Percentiles rank a stretch among this genome's conserved stretches.
Conservation (phyloP, 1,284 basidiomycete species). For the Meira nashicola region DNA sequence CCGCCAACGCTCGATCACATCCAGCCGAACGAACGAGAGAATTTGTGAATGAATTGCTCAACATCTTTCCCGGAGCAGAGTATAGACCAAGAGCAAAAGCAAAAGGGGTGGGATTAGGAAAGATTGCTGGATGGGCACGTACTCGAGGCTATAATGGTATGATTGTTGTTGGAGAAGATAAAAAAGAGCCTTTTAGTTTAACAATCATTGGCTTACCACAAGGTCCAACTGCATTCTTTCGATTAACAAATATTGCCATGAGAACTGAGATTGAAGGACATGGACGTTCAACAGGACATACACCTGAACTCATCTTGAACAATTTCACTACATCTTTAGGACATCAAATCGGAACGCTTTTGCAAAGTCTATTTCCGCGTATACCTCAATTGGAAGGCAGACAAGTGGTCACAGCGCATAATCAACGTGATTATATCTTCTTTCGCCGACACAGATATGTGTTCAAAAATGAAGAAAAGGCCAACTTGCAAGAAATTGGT, state of each 20-base stretch:
- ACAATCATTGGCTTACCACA: constrained; percentile 84
- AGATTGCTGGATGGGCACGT: constrained; percentile 89
- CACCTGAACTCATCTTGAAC: constrained; percentile 92
- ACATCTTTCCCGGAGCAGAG: constrained; percentile 89
- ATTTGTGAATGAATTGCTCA: constrained; percentile 74
- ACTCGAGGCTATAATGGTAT: constrained; percentile 81
- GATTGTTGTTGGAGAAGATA: constrained; percentile 89
- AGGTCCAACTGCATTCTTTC: constrained; percentile 95
- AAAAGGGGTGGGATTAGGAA: constrained; percentile 85
- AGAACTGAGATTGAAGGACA: constrained; percentile 80
- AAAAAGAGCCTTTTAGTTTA: constrained; percentile 69
- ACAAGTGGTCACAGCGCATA: constrained; percentile 95
- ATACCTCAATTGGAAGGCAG: constrained; percentile 92
- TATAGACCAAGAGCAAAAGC: constrained; percentile 85
- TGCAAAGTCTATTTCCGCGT: constrained; percentile 91
- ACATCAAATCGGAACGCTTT: constrained; percentile 84
- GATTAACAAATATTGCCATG: constrained; percentile 79
- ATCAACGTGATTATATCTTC: constrained; percentile 96
- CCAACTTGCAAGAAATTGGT: constrained; percentile 93
- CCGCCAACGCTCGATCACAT: constrained; percentile 62
- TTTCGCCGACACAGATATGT: constrained; percentile 94
- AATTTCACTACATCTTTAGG: constrained; percentile 91
- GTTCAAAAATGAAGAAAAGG: constrained; percentile 73
- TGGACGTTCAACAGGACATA: constrained; percentile 83
- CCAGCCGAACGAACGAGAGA: constrained; percentile 55